These are phyloP conservation scores for Tetramitus jugosus DNA, from an alignment of 208 protist species.

Conservation along the genomic window DNA sequence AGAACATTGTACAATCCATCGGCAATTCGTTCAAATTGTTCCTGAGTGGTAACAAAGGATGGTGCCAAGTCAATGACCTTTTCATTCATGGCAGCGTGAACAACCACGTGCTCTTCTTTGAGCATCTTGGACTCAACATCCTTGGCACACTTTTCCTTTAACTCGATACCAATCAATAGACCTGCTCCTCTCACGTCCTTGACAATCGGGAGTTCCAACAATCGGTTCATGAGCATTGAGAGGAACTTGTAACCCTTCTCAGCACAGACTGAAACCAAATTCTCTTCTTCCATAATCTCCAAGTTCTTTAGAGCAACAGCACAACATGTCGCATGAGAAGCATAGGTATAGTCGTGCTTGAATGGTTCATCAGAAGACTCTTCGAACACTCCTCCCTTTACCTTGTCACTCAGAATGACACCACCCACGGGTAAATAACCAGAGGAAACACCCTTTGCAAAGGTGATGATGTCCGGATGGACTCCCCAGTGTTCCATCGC, in stretches of 20 bases:
- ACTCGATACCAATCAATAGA: background rate
- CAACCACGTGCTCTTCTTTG: no score
- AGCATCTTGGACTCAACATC: no score
- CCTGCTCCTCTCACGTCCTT: background rate
- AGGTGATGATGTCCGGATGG: slow-evolving; percentile 69
- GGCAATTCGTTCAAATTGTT: no score
- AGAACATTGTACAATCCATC: no score
- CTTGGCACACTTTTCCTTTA: background rate
- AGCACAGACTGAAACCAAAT: slow-evolving; percentile 48
- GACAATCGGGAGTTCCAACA: background rate
- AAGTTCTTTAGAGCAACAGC: slow-evolving; percentile 69
- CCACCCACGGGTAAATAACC: slow-evolving; percentile 73
- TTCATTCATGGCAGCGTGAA: no score
- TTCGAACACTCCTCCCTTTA: slow-evolving; percentile 67
- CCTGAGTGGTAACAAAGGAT: no score
- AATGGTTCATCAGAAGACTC: slow-evolving; percentile 56
- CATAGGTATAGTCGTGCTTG: no score
- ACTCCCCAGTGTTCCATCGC: slow-evolving; percentile 41
- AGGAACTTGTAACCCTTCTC: slow-evolving; percentile 52
- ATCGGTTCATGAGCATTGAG: slow-evolving; percentile 16
- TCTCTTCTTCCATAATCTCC: slow-evolving; percentile 52
- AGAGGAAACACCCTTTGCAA: slow-evolving; percentile 76
- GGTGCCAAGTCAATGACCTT: no score
- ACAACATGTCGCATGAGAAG: slow-evolving; percentile 67
- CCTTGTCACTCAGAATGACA: slow-evolving; percentile 61